Evolutionary conservation across 768 basidiomycete genomes (phyloP).

Genomic region (Trametes elegans): DNA sequence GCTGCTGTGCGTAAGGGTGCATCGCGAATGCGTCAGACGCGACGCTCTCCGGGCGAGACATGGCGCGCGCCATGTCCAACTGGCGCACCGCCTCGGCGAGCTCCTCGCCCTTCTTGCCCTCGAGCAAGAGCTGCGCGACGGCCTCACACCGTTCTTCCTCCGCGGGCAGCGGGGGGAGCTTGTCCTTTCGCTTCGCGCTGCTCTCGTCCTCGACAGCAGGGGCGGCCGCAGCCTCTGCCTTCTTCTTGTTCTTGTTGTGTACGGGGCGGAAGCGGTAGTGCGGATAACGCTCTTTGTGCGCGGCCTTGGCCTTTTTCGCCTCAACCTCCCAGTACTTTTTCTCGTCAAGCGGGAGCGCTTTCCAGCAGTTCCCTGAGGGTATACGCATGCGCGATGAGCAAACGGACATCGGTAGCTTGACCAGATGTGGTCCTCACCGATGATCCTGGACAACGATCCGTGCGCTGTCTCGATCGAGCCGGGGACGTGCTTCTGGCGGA

Average conservation of each 20-base stretch:
- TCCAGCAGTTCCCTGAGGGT: conserved; percentile 53
- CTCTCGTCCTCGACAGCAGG: conserved; percentile 5
- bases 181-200: conserved; percentile 33
- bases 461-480: conserved; percentile 51
- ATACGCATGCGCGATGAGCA: background rate
- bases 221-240: conserved; percentile 22
- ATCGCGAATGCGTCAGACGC: conserved; percentile 23
- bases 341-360: conserved; percentile 65
- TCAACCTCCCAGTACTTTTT: conserved; percentile 70
- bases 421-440: conserved; percentile 17
- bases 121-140: conserved; percentile 60
- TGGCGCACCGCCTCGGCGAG: conserved; percentile 59
- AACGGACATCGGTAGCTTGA: background rate
- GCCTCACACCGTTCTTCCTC: conserved; percentile 42
- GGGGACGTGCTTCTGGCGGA: conserved; percentile 46
- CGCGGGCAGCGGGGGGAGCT: conserved; percentile 22
- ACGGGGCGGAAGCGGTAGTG: conserved; percentile 53
- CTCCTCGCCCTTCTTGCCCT: conserved; percentile 69
- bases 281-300: conserved; percentile 67
- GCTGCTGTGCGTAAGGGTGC: conserved; percentile 2
- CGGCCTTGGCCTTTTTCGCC: conserved; percentile 72
- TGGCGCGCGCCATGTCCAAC: conserved; percentile 39
- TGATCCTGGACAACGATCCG: conserved; percentile 48
- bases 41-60: conserved; percentile 17
- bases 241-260: conserved; percentile 47